A percentile compares a stretch with the other conserved stretches of the same genome.
Conservation (phyloP, 176 grass and related monocot genomes). For the Oryza australiensis region DNA sequence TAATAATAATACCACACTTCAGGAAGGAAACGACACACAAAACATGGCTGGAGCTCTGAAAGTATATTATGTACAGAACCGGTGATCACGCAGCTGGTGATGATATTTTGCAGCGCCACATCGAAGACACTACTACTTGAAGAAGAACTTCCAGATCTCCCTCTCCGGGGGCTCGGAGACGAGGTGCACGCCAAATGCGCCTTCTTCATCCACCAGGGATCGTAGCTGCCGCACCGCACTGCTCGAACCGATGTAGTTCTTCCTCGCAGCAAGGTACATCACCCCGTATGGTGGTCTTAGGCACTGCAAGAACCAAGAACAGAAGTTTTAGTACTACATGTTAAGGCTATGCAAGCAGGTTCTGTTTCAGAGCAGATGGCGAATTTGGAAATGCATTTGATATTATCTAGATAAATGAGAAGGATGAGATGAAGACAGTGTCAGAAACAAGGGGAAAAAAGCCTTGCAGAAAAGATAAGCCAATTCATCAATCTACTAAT, state of each 20-base stretch:
- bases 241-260: conserved; percentile 66
- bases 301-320: conserved; percentile 57
- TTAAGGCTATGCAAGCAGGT: background rate
- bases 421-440: background rate
- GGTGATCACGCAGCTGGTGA: background rate
- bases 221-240: conserved; percentile 54
- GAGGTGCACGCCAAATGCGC: conserved; percentile 58
- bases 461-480: background rate
- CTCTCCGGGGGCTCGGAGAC: conserved; percentile 55
- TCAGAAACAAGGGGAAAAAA: background rate
- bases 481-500: background rate
- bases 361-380: background rate
- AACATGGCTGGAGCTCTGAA: background rate
- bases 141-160: conserved; percentile 92
- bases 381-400: background rate
- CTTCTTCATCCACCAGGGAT: conserved; percentile 71
- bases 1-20: background rate
- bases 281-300: conserved; percentile 74
- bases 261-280: conserved; percentile 66
- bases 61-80: conserved; percentile 12
- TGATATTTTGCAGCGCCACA: background rate
- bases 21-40: background rate
- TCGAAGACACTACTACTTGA: conserved; percentile 46
- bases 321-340: background rate
- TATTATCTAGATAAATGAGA: background rate